These are phyloP conservation scores for Auriscalpium orientale DNA, from an alignment of 768 basidiomycete genomes.

Conservation along the genomic window DNA sequence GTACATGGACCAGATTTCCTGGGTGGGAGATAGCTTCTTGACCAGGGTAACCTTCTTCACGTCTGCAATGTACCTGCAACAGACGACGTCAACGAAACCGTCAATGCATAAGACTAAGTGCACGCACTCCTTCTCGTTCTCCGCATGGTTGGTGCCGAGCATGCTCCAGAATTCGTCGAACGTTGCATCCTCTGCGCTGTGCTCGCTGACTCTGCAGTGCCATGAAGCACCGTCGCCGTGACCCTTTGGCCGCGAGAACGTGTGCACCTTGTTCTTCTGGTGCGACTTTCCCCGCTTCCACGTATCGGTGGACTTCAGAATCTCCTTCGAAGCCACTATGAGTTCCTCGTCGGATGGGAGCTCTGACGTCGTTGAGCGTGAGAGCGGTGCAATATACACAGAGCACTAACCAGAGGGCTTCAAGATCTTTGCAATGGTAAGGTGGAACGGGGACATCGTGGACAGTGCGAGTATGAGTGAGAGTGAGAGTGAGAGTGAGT, in stretches of 20 bases:
- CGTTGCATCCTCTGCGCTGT: slow-evolving; percentile 54
- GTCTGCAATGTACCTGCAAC: slow-evolving; percentile 52
- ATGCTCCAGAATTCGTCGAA: slow-evolving; percentile 72
- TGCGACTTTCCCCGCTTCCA: slow-evolving; percentile 69
- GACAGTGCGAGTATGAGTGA: not conserved
- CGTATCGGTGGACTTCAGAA: slow-evolving; percentile 46
- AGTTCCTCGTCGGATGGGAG: slow-evolving; percentile 55
- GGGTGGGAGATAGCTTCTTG: slow-evolving; percentile 54
- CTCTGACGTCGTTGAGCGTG: slow-evolving; percentile 28
- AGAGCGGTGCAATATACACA: no score
- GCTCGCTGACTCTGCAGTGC: slow-evolving; percentile 64
- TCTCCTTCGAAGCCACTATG: slow-evolving; percentile 41
- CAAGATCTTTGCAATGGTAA: slow-evolving; percentile 30
- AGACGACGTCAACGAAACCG: not conserved
- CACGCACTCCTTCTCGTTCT: slow-evolving; percentile 61
- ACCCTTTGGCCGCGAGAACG: slow-evolving; percentile 43
- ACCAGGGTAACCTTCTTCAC: slow-evolving; percentile 58
- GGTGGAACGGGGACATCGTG: slow-evolving; percentile 21
- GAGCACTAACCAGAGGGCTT: slow-evolving; percentile 30
- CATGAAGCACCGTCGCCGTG: slow-evolving; percentile 52
- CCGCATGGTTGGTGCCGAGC: slow-evolving; percentile 56
- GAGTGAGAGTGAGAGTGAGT: no score
- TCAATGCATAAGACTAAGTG: not conserved
- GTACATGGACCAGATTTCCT: slow-evolving; percentile 62
- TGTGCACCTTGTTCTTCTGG: slow-evolving; percentile 46